Conservation (phyloP, 352 stramenopile species). For the Lagenidium giganteum region DNA sequence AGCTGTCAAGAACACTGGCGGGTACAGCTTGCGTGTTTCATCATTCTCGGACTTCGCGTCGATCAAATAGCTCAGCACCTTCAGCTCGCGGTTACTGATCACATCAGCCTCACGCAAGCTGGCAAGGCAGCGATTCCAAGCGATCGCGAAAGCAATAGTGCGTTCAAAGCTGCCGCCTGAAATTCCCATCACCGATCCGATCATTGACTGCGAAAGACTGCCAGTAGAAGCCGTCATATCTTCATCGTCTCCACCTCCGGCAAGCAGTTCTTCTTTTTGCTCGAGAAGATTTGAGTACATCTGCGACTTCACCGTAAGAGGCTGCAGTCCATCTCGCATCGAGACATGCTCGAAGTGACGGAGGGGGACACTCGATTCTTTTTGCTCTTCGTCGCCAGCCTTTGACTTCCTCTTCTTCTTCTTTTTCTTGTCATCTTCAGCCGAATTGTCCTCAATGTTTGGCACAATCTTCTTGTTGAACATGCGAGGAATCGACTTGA, state of each 20-base stretch:
- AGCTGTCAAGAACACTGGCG: slow-evolving; percentile 80
- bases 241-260: slow-evolving; percentile 60
- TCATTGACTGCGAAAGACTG: slow-evolving; percentile 40
- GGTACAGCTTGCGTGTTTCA: slow-evolving; percentile 74
- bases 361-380: slow-evolving; percentile 53
- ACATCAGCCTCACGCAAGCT: slow-evolving; percentile 80
- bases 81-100: slow-evolving; percentile 80
- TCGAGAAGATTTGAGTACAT: slow-evolving; percentile 79
- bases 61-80: slow-evolving; percentile 85
- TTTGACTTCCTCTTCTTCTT: slow-evolving; percentile 66
- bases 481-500: slow-evolving; percentile 82
- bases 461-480: slow-evolving; percentile 88
- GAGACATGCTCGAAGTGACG: slow-evolving; percentile 79
- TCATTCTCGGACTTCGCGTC: slow-evolving; percentile 75
- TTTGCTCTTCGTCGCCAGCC: slow-evolving; percentile 56
- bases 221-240: too few species aligned
- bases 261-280: slow-evolving; percentile 49
- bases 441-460: slow-evolving; percentile 65
- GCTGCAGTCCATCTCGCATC: slow-evolving; percentile 76
- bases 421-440: slow-evolving; percentile 63
- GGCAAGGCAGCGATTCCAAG: slow-evolving; percentile 76
- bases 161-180: slow-evolving; percentile 80
- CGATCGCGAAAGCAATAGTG: slow-evolving; percentile 84
- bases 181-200: slow-evolving; percentile 72
- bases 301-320: slow-evolving; percentile 77